Evolutionary conservation across 345 rosid species (phyloP).

Genomic region (Hypericum androsaemum): DNA sequence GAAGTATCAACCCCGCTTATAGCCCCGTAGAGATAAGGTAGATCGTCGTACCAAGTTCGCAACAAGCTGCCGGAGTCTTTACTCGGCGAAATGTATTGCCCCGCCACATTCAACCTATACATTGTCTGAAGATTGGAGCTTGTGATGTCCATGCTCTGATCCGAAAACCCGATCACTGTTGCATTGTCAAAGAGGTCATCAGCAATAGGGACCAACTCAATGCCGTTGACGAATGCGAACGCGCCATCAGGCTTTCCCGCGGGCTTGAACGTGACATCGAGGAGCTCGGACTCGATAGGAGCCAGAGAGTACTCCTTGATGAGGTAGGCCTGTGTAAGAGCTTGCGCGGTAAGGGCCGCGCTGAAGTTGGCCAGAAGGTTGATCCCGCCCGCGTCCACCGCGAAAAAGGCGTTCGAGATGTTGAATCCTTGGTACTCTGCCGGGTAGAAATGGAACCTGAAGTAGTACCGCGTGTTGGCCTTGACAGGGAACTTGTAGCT

Average conservation of each 20-base stretch:
- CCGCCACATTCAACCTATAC: slow-evolving; percentile 65
- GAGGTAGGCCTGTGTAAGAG: slow-evolving; percentile 58
- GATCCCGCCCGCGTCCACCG: slow-evolving; percentile 36
- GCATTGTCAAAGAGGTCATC: slow-evolving; percentile 40
- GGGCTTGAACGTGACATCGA: slow-evolving; percentile 45
- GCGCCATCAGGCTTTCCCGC: slow-evolving; percentile 27
- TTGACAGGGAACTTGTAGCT: slow-evolving; percentile 41
- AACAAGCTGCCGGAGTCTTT: slow-evolving; percentile 47
- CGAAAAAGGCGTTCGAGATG: slow-evolving; percentile 46
- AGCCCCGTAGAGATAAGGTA: slow-evolving; percentile 45
- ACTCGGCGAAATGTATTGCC: slow-evolving; percentile 42
- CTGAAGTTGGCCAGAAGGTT: slow-evolving; percentile 66
- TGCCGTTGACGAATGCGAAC: slow-evolving; percentile 67
- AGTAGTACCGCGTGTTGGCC: slow-evolving; percentile 29
- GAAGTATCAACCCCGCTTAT: slow-evolving; percentile 28
- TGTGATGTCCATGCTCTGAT: slow-evolving; percentile 25
- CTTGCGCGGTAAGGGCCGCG: slow-evolving; percentile 55
- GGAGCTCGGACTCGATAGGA: slow-evolving; percentile 19
- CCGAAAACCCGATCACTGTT: slow-evolving; percentile 40
- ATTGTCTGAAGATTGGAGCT: slow-evolving; percentile 39
- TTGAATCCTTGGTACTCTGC: slow-evolving; percentile 37
- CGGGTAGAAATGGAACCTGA: slow-evolving; percentile 64
- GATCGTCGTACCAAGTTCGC: slow-evolving; percentile 70
- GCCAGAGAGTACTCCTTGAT: slow-evolving; percentile 54
- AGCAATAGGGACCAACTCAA: slow-evolving; percentile 47